These are phyloP conservation scores for Trametes sanguinea DNA, from an alignment of 768 basidiomycete genomes.

Conservation along the genomic window DNA sequence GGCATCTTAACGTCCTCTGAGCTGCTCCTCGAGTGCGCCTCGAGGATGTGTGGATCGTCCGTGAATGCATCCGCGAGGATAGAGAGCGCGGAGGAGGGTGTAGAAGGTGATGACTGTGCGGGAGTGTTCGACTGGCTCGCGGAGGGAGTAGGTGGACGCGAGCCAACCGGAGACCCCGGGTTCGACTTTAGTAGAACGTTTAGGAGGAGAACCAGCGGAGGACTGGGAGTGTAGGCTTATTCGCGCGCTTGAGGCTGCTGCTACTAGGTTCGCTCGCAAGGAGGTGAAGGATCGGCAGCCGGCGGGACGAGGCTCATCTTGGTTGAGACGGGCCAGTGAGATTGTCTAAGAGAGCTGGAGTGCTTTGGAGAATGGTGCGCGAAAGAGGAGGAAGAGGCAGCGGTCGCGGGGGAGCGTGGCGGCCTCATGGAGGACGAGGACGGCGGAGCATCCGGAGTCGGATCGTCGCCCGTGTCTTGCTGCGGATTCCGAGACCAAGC, in stretches of 20 bases:
- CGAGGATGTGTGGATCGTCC: slow-evolving; percentile 30
- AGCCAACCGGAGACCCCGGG: slow-evolving; percentile 17
- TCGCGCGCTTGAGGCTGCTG: slow-evolving; percentile 3
- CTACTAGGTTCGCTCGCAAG: slow-evolving; percentile 5
- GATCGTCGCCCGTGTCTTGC: background rate
- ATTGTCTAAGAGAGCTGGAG: background rate
- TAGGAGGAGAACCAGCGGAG: slow-evolving; percentile 50
- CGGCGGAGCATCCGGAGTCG: background rate
- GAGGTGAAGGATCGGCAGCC: slow-evolving; percentile 8
- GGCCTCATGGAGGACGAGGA: slow-evolving; percentile 15
- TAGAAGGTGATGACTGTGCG: slow-evolving; percentile 21
- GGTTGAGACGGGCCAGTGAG: background rate
- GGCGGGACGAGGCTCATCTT: slow-evolving; percentile 13
- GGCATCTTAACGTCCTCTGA: slow-evolving; percentile 27
- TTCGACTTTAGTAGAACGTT: slow-evolving; percentile 25
- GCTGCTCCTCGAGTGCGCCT: slow-evolving; percentile 17
- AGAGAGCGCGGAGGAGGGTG: slow-evolving; percentile 37
- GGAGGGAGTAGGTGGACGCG: slow-evolving; percentile 24
- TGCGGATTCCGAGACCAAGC: background rate
- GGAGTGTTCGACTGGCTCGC: slow-evolving; percentile 14
- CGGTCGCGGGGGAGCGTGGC: background rate
- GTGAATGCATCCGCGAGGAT: slow-evolving; percentile 36
- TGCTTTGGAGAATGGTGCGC: slow-evolving; percentile 5
- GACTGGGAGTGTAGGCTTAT: slow-evolving; percentile 31
- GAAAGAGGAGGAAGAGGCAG: background rate